Base-by-base conservation (phyloP, 177 flowering plant genomes). In the Vitis hybrid region DNA sequence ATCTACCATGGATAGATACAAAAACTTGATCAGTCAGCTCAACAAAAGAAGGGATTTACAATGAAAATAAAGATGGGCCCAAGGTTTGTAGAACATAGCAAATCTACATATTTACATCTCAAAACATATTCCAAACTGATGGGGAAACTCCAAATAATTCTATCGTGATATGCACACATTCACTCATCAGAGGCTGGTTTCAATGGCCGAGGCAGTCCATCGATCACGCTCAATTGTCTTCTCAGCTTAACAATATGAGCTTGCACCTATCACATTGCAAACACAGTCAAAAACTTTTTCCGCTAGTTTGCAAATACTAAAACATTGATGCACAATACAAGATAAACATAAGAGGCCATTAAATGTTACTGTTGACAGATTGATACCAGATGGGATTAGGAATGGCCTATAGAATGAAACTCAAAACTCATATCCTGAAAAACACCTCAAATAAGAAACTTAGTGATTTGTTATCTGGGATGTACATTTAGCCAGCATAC, bases 221-320 rank as follows among this genome's bases (percentile, higher is more conserved):
- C 82, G 56, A 83, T 67, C 72, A 76, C 58, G 68, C 80, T 83
- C 70, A 83, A 54, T 60, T 83, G 81, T 67, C 82, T 77, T 63
- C 73, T 68, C 55, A 78, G 77, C 78, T 83, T 83, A 3, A 56
- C 64, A 70, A 78, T 81, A 64, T 81, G 84, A 58, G 79, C 79
- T 81, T 83, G 86, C 73, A 81, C 84, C 86, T 83, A 60, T 57
- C 64, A 75, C 9, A 65, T 62, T 24, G 48, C 46, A 68, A n/a
- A 71, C 18, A 35, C 14, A 3, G 56, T 72, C 52, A 69, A 52
- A 24, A 32, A 30, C 17, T 24, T 6, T 30, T 56, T 30, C 30
- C 52, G 3, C 8, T 17, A 27, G 17, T 27, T 2, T 46, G 1
- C 24, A 18, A 49, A 40, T 1, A n/a, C 6, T 4, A 2, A 60